Evolutionary conservation across 306 rosid species (phyloP).

Genomic region (Castanospermum australe): DNA sequence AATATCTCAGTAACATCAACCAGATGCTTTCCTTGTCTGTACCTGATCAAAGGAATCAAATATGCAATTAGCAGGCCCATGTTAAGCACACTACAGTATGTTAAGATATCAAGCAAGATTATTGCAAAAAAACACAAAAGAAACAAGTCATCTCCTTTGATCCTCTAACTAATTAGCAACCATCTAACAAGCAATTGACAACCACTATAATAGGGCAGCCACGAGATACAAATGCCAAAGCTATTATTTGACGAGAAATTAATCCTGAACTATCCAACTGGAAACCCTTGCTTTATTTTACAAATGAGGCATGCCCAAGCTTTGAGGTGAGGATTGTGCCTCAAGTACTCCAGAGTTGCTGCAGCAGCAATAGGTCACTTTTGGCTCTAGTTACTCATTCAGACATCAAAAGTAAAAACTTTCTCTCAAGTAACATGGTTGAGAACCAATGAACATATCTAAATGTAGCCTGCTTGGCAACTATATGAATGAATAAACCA

Average conservation of each 20-base stretch:
- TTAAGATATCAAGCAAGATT: not conserved
- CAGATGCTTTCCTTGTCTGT: conserved; percentile 57
- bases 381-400: conserved; percentile 4
- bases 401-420: not conserved
- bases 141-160: not conserved
- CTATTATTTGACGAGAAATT: not conserved
- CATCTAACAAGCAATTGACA: not conserved
- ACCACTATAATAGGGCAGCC: not conserved
- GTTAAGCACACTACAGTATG: conserved; percentile 7
- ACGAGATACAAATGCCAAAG: not conserved
- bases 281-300: not conserved
- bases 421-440: not conserved
- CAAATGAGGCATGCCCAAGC: not conserved
- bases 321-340: not conserved
- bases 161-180: not conserved
- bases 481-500: not conserved
- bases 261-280: not conserved
- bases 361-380: not conserved
- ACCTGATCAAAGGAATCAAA: conserved; percentile 47
- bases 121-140: not conserved
- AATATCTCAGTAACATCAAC: conserved; percentile 97
- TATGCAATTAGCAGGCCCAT: not conserved
- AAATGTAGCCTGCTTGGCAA: conserved; percentile 2
- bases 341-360: not conserved
- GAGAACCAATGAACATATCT: conserved; percentile 19